Percentiles rank a stretch among this genome's conserved stretches.
Evolutionary conservation across 306 rosid genomes (phyloP).

Genomic region (Fragaria iinumae): DNA sequence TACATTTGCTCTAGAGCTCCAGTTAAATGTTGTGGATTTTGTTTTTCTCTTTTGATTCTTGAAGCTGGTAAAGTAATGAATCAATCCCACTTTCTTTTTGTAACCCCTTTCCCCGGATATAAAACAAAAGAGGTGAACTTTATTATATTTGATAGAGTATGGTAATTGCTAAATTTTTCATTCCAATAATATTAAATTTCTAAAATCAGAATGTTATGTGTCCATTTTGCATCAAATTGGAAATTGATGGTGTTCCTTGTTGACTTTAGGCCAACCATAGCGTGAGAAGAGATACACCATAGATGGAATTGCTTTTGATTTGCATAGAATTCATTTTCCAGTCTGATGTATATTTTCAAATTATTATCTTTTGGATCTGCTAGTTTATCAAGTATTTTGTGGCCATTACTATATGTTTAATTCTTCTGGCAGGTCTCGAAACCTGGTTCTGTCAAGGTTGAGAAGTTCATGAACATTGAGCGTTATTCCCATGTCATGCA

Average conservation of each 20-base stretch:
- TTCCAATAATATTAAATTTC: neutral
- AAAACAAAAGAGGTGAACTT: neutral
- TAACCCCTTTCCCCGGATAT: neutral
- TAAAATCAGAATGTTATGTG: neutral
- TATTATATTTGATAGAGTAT: neutral
- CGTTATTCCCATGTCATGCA: conserved; percentile 99
- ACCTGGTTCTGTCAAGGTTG: conserved; percentile 87
- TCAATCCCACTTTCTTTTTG: neutral
- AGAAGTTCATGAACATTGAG: conserved; percentile 86
- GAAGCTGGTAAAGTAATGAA: neutral
- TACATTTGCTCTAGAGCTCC: neutral
- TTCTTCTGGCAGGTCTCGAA: conserved; percentile 70
- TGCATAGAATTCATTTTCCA: neutral
- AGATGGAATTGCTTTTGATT: neutral
- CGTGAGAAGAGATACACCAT: neutral
- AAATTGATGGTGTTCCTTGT: neutral
- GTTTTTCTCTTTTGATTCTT: neutral
- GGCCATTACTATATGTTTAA: conserved; percentile 11
- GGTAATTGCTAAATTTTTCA: neutral
- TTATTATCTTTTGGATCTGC: neutral
- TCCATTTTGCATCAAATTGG: neutral
- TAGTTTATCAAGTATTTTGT: conserved; percentile 13
- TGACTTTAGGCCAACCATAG: neutral
- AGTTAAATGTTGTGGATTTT: neutral
- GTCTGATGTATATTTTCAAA: neutral